These are phyloP conservation scores for Trichoderma afroharzianum DNA, from an alignment of 2,329 filamentous ascomycete species.

Conservation along the genomic window DNA sequence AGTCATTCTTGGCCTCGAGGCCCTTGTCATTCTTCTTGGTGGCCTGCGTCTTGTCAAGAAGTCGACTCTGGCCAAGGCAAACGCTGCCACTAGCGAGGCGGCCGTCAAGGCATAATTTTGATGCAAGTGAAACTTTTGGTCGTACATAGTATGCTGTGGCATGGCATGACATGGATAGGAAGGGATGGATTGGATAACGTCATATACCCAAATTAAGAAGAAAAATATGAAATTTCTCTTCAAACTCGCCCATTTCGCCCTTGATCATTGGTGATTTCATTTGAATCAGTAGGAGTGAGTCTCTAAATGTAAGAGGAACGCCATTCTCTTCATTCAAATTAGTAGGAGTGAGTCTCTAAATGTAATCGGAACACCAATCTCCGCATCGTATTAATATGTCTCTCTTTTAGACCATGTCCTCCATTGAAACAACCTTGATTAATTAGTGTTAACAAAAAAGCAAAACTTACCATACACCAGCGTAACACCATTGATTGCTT, in stretches of 20 bases:
- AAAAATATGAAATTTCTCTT: not conserved
- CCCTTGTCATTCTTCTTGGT: slow-evolving; percentile 39
- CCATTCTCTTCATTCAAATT: too few species aligned
- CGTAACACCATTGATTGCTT: not conserved
- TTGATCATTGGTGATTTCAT: not conserved
- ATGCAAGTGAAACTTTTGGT: not conserved
- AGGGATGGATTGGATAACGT: not conserved
- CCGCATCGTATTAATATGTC: not conserved
- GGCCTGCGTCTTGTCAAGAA: slow-evolving; percentile 49
- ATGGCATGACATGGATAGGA: not conserved
- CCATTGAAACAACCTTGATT: not conserved
- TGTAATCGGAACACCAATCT: not conserved
- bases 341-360: not conserved
- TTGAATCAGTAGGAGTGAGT: not conserved
- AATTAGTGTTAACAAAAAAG: not conserved
- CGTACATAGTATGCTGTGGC: not conserved
- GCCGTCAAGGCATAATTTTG: slow-evolving; percentile 23
- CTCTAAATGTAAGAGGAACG: not conserved
- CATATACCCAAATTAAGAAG: slow-evolving; percentile 2
- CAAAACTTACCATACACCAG: not conserved
- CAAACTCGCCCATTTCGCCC: not conserved
- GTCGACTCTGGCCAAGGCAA: slow-evolving; percentile 32
- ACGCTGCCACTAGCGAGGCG: not conserved
- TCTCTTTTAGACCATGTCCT: not conserved
- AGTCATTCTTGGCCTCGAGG: slow-evolving; percentile 46